Conservation (phyloP, 768 basidiomycete genomes). For the Hemileccinum impolitum region DNA sequence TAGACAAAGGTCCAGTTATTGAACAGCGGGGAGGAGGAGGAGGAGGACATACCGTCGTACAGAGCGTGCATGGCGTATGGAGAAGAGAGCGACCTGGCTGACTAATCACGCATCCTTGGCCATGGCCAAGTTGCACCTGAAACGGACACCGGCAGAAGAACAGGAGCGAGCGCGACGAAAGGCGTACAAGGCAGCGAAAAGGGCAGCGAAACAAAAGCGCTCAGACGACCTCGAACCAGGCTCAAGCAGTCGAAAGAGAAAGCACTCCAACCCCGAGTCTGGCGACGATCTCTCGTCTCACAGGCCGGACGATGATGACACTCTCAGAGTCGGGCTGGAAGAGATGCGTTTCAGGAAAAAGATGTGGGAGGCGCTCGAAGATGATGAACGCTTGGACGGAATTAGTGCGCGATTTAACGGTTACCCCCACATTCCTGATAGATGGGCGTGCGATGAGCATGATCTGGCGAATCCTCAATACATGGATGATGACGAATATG, state of each 20-base stretch:
- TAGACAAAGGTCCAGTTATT: conserved; percentile 10
- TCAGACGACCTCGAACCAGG: conserved; percentile 17
- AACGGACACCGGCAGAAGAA: conserved; percentile 62
- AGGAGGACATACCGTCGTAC: conserved; percentile 22
- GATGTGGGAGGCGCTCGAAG: conserved; percentile 67
- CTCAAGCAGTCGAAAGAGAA: conserved; percentile 9
- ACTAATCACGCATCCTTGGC: conserved; percentile 7
- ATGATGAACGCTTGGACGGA: conserved; percentile 66
- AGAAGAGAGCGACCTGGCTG: conserved; percentile 3
- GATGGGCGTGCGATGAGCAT: conserved; percentile 53
- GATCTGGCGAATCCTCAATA: conserved; percentile 38
- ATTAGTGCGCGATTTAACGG: conserved; percentile 63
- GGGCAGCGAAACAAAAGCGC: conserved; percentile 38
- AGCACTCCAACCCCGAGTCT: conserved; percentile 5
- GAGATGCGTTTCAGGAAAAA: conserved; percentile 68
- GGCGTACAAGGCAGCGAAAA: conserved; percentile 50
- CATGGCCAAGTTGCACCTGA: conserved; percentile 55
- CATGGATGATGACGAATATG: conserved; percentile 87
- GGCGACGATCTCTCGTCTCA: conserved; percentile 18
- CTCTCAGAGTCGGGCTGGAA: conserved; percentile 53
- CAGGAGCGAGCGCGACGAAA: conserved; percentile 38
- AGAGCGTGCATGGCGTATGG: conserved; percentile 14
- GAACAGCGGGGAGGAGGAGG: no score
- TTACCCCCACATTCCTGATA: conserved; percentile 67
- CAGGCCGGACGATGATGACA: conserved; percentile 42